Evolutionary conservation across 2,329 filamentous ascomycete species (phyloP).

Genomic region (Periconia digitata): DNA sequence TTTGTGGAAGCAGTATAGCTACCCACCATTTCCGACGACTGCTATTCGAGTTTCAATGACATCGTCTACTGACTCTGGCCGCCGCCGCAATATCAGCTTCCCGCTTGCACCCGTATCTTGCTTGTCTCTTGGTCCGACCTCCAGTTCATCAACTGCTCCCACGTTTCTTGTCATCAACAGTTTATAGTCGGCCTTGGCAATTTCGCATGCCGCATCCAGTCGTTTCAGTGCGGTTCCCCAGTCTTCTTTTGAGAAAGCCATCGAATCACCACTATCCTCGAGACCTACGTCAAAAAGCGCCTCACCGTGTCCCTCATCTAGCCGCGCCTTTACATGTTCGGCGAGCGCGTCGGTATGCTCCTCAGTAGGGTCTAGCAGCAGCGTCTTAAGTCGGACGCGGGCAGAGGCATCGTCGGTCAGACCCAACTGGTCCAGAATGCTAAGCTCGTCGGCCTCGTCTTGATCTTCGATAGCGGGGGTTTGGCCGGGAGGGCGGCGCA

Average conservation of each 20-base stretch:
- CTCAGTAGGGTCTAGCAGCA: conserved; percentile 64
- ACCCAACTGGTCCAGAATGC: conserved; percentile 79
- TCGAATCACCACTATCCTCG: conserved; percentile 84
- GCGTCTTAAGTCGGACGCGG: conserved; percentile 68
- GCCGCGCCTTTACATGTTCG: conserved; percentile 65
- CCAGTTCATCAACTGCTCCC: conserved; percentile 67
- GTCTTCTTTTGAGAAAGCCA: conserved; percentile 72
- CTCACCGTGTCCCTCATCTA: conserved; percentile 86
- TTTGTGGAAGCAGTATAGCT: neutral
- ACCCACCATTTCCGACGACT: conserved; percentile 85
- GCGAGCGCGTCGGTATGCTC: conserved; percentile 65
- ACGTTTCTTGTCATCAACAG: conserved; percentile 90
- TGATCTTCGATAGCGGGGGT: conserved; percentile 28
- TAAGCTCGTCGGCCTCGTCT: conserved; percentile 83
- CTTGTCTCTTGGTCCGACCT: conserved; percentile 64
- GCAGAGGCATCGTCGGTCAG: conserved; percentile 70
- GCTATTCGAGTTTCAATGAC: conserved; percentile 96
- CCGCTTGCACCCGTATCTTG: conserved; percentile 77
- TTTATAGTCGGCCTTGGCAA: conserved; percentile 72
- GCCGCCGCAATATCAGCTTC: conserved; percentile 81
- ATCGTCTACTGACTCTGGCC: conserved; percentile 74
- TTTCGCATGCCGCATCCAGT: conserved; percentile 65
- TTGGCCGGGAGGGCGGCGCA: conserved; percentile 54
- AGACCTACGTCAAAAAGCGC: conserved; percentile 88
- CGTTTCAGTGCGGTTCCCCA: conserved; percentile 73